Evolutionary conservation across 768 basidiomycete species (phyloP).

Genomic region (Tubosaeta sp.): DNA sequence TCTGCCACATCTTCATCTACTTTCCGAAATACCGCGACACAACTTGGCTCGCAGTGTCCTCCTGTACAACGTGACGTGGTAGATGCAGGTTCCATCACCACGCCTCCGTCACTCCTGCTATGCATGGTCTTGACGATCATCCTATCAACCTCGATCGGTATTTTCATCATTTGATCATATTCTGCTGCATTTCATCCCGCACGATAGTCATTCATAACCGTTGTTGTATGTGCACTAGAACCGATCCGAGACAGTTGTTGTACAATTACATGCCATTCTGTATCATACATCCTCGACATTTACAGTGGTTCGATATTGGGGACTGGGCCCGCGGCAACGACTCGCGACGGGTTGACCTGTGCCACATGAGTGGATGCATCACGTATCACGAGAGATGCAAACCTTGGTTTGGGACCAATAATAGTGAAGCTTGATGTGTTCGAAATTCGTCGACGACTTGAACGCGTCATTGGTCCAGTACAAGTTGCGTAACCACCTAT

Average conservation of each 20-base stretch:
- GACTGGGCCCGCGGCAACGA: constrained; percentile 74
- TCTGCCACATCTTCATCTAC: background rate
- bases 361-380: background rate
- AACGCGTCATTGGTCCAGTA: constrained; percentile 93
- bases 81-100: constrained; percentile 10
- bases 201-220: background rate
- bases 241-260: constrained; percentile 1
- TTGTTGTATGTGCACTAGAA: background rate
- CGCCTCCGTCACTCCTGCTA: constrained; percentile 9
- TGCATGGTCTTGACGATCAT: constrained; percentile 25
- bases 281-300: background rate
- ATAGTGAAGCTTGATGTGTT: constrained; percentile 57
- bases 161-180: constrained; percentile 20
- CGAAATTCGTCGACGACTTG: constrained; percentile 81
- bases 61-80: background rate
- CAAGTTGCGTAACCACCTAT: constrained; percentile 78
- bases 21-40: constrained; percentile 12
- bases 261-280: constrained; percentile 5
- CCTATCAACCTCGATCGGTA: constrained; percentile 23
- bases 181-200: background rate
- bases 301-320: constrained; percentile 64
- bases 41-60: constrained; percentile 24
- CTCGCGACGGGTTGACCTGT: constrained; percentile 73
- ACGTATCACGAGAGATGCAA: background rate
- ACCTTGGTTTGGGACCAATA: constrained; percentile 35